Evolutionary conservation across 2,329 filamentous ascomycete genomes (phyloP).

Genomic region (Neopestalotiopsis sp.): DNA sequence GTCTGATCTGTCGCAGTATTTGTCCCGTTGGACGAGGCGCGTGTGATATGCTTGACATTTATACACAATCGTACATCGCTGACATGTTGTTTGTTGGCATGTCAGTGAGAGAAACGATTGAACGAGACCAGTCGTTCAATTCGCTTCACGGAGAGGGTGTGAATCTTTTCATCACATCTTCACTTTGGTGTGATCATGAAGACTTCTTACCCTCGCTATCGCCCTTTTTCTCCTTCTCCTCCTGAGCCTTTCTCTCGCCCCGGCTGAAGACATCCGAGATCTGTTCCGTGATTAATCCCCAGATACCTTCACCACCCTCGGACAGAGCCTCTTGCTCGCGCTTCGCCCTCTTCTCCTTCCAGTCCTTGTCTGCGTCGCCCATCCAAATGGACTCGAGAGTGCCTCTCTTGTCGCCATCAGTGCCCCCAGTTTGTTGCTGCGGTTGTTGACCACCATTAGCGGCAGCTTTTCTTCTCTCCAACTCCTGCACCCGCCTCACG

Average conservation of each 20-base stretch:
- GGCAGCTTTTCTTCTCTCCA: constrained; percentile 27
- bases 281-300: constrained; percentile 62
- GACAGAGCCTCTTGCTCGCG: constrained; percentile 59
- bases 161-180: background rate
- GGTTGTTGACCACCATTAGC: background rate
- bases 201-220: constrained; percentile 9
- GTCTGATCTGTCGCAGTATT: background rate
- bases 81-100: no score
- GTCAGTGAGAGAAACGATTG: no score
- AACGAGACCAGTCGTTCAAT: background rate
- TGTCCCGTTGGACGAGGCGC: background rate
- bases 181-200: background rate
- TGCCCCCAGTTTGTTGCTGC: constrained; percentile 6
- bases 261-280: constrained; percentile 56
- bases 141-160: background rate
- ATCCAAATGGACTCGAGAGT: constrained; percentile 60
- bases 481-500: constrained; percentile 34
- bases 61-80: no score
- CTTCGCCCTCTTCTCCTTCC: constrained; percentile 57
- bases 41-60: no score
- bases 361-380: constrained; percentile 60
- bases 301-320: constrained; percentile 59
- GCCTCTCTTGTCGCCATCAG: constrained; percentile 26
- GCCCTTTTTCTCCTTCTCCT: constrained; percentile 31
- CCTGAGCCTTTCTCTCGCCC: constrained; percentile 31